phyloP scores from a whole-genome alignment of 306 rosid species.

The Lablab purpureus region DNA sequence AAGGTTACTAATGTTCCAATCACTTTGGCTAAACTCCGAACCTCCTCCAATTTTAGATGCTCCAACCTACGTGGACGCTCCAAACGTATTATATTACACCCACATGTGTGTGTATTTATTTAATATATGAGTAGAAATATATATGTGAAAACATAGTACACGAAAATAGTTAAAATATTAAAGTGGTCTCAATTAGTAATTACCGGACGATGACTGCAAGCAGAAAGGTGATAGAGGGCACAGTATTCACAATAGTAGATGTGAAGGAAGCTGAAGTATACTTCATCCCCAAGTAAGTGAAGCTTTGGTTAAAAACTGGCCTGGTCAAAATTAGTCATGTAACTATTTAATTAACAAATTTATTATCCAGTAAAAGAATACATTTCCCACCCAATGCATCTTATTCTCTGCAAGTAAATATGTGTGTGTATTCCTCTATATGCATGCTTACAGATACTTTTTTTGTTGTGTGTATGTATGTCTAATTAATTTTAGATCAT shows the following conservation, averaged over 20 bases:
- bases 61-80: constrained; percentile 49
- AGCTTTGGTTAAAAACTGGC: constrained; percentile 77
- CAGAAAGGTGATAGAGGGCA: constrained; percentile 74
- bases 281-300: constrained; percentile 71
- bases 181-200: background rate
- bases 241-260: constrained; percentile 76
- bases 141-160: background rate
- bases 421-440: background rate
- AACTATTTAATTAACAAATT: background rate
- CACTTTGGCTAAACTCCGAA: constrained; percentile 67
- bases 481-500: constrained; percentile 23
- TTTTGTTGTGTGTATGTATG: background rate
- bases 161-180: background rate
- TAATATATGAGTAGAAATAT: background rate
- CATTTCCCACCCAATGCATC: background rate
- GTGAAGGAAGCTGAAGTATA: constrained; percentile 77
- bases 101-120: background rate
- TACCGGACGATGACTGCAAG: constrained; percentile 67
- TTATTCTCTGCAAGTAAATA: background rate
- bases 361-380: too few relatives aligned
- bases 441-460: background rate
- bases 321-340: constrained; percentile 44
- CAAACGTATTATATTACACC: background rate
- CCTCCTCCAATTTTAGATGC: constrained; percentile 52
- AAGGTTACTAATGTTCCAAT: constrained; percentile 74